phyloP scores from a whole-genome alignment of 371 early-diverging fungal species.

The Rhizopus microsporus region DNA sequence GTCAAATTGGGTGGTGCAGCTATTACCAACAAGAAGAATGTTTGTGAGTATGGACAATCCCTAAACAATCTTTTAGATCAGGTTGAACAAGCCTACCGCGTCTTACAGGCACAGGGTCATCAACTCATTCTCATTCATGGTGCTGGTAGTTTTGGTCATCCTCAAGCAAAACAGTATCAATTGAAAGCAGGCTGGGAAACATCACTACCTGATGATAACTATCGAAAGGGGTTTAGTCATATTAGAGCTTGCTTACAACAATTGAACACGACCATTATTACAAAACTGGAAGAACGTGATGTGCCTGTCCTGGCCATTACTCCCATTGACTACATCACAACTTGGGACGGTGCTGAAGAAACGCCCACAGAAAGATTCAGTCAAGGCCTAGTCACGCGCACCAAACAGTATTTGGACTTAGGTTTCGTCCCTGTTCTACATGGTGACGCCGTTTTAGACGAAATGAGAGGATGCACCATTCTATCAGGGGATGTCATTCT shows the following conservation, averaged over 20 bases:
- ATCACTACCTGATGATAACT: slow-evolving; percentile 2
- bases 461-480: slow-evolving; percentile 41
- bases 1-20: slow-evolving; percentile 55
- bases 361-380: slow-evolving; percentile 19
- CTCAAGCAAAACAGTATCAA: slow-evolving; percentile 40
- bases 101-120: slow-evolving; percentile 21
- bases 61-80: slow-evolving; percentile 26
- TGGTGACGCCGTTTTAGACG: slow-evolving; percentile 52
- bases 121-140: slow-evolving; percentile 46
- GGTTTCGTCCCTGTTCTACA: slow-evolving; percentile 51
- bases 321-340: slow-evolving; percentile 42
- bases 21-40: slow-evolving; percentile 42
- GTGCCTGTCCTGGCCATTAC: slow-evolving; percentile 39
- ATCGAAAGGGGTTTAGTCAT: slow-evolving; percentile 32
- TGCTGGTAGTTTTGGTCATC: slow-evolving; percentile 56
- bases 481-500: slow-evolving; percentile 52
- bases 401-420: slow-evolving; percentile 24
- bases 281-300: slow-evolving; percentile 22
- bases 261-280: slow-evolving; percentile 26
- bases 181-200: slow-evolving; percentile 41
- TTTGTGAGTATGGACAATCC: slow-evolving; percentile 29
- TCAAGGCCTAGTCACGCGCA: slow-evolving; percentile 14
- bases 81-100: slow-evolving; percentile 27
- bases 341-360: slow-evolving; percentile 23
- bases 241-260: slow-evolving; percentile 31